Evolutionary conservation across 2,329 filamentous ascomycete species (phyloP).

Genomic region (Talaromyces sp.): DNA sequence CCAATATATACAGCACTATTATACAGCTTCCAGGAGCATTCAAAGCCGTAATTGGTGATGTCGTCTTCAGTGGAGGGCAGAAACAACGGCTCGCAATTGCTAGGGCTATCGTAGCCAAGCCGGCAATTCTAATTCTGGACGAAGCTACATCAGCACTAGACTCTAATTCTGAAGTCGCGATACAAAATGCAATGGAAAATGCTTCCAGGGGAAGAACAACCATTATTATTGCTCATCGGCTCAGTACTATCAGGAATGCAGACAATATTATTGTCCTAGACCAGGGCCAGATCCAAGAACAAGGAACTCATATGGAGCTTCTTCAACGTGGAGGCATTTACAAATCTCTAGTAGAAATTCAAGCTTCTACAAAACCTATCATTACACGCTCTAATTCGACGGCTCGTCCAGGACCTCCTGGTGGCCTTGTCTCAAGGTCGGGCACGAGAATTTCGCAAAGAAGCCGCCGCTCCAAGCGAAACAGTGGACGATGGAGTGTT

Average conservation of each 20-base stretch:
- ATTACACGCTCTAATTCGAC: too few relatives aligned
- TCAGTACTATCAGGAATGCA: conserved; percentile 89
- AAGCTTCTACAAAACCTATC: neutral
- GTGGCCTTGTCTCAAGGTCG: conserved; percentile 49
- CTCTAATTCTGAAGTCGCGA: conserved; percentile 91
- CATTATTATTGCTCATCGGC: conserved; percentile 89
- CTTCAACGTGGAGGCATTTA: too few relatives aligned
- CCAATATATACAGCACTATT: conserved; percentile 26
- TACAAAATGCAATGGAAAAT: conserved; percentile 84
- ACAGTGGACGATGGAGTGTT: too few relatives aligned
- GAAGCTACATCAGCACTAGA: conserved; percentile 93
- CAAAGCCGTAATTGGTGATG: conserved; percentile 87
- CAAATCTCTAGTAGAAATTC: neutral
- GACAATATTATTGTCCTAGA: conserved; percentile 96
- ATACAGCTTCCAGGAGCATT: conserved; percentile 71
- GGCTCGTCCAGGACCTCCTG: too few relatives aligned
- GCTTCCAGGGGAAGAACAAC: conserved; percentile 84
- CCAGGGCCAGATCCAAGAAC: conserved; percentile 77
- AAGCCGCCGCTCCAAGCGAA: conserved; percentile 82
- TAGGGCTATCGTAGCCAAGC: conserved; percentile 81
- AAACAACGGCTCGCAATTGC: conserved; percentile 97
- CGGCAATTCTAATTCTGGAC: conserved; percentile 86
- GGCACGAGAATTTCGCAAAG: conserved; percentile 84
- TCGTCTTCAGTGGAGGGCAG: conserved; percentile 87
- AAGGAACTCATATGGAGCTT: conserved; percentile 67